These are phyloP conservation scores for Albatrellus sp. DNA, from an alignment of 1,284 basidiomycete species.

Conservation along the genomic window DNA sequence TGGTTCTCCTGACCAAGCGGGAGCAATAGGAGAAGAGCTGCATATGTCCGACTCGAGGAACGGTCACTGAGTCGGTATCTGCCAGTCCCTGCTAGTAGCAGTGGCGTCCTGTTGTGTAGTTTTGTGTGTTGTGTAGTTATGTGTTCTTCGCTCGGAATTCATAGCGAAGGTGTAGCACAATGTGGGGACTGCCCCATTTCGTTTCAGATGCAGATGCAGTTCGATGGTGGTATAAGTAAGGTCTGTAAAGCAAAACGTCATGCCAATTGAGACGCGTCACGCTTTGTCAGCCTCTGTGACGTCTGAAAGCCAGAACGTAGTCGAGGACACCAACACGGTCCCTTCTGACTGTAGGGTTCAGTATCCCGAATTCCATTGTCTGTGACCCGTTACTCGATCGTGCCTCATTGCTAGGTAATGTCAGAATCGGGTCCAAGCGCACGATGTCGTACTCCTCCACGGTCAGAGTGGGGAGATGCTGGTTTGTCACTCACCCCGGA, in stretches of 20 bases:
- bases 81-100: background rate
- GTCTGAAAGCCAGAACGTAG: no score
- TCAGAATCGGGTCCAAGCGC: constrained; percentile 13
- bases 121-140: background rate
- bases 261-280: background rate
- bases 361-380: background rate
- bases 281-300: no score
- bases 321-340: background rate
- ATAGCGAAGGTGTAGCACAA: no score
- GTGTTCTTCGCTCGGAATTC: background rate
- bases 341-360: background rate
- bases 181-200: no score
- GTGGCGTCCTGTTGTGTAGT: background rate
- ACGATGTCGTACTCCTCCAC: constrained; percentile 17
- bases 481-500: constrained; percentile 22
- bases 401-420: constrained; percentile 4
- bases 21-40: constrained; percentile 7
- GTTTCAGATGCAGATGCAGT: no score
- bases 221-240: no score
- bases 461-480: constrained; percentile 6
- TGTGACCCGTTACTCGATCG: background rate
- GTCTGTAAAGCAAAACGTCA: no score
- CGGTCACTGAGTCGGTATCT: constrained; percentile 5
- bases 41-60: constrained; percentile 11
- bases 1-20: constrained; percentile 5